Evolutionary conservation across 2,329 filamentous ascomycete species (phyloP).

Genomic region (Daldinia sp.): DNA sequence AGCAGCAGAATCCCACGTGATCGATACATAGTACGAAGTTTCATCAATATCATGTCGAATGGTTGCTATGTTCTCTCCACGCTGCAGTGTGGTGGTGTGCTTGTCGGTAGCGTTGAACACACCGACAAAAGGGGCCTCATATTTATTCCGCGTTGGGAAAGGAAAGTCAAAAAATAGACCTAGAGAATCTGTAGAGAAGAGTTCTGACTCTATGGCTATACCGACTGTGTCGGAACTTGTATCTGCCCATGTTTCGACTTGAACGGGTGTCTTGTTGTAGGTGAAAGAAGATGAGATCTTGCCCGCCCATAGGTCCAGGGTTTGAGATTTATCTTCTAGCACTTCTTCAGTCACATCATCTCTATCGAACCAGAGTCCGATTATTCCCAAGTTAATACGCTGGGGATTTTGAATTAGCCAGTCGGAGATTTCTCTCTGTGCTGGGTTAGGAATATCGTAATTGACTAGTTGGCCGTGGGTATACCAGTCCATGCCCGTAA

Average conservation of each 20-base stretch:
- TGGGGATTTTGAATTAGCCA: conserved; percentile 64
- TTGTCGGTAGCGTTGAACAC: conserved; percentile 61
- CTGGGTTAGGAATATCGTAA: conserved; percentile 58
- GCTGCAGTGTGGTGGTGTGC: conserved; percentile 56
- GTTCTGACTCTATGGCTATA: conserved; percentile 57
- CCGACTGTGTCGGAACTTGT: conserved; percentile 61
- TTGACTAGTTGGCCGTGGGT: conserved; percentile 58
- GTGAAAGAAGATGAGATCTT: conserved; percentile 59
- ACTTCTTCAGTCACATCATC: conserved; percentile 56
- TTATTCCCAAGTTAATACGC: conserved; percentile 61
- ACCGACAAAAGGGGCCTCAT: conserved; percentile 67
- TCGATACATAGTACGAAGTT: conserved; percentile 57
- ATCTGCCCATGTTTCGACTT: conserved; percentile 60
- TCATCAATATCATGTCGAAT: conserved; percentile 60
- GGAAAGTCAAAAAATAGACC: conserved; percentile 67
- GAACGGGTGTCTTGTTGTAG: conserved; percentile 55
- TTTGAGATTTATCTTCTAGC: conserved; percentile 57
- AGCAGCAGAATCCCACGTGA: conserved; percentile 55
- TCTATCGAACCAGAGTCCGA: conserved; percentile 60
- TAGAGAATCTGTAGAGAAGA: conserved; percentile 55
- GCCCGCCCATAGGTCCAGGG: conserved; percentile 63
- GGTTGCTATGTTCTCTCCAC: conserved; percentile 49
- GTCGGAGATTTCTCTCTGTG: conserved; percentile 56
- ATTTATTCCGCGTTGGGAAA: conserved; percentile 62
- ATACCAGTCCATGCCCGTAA: conserved; percentile 58